Percentiles rank a stretch among this genome's conserved stretches.
Evolutionary conservation across 768 basidiomycete genomes (phyloP).

Genomic region (Mycena venus): DNA sequence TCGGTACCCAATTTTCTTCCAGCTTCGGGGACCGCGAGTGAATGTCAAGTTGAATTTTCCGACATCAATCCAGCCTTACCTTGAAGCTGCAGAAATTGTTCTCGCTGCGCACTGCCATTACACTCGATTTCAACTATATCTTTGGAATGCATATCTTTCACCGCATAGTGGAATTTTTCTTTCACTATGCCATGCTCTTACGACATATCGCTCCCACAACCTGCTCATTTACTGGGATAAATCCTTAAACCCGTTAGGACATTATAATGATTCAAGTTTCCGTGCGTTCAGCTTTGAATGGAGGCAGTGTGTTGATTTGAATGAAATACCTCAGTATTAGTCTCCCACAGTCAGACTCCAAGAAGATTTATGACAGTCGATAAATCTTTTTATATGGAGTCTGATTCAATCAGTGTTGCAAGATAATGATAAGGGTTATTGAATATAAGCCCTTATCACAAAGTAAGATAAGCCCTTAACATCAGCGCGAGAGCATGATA

Average conservation of each 20-base stretch:
- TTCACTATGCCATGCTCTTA: background rate
- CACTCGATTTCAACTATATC: background rate
- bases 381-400: too few species aligned
- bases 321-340: too few species aligned
- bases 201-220: background rate
- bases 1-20: too few species aligned
- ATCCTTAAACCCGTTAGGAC: background rate
- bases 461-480: too few species aligned
- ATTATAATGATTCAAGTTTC: background rate
- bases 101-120: background rate
- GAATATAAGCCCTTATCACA: too few species aligned
- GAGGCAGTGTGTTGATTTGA: background rate
- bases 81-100: background rate
- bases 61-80: background rate
- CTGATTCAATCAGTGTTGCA: too few species aligned
- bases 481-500: too few species aligned
- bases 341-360: too few species aligned
- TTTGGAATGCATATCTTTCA: background rate
- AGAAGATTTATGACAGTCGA: too few species aligned
- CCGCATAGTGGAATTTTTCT: background rate
- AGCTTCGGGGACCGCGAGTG: background rate
- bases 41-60: background rate
- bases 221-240: too few species aligned
- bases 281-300: background rate
- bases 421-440: too few species aligned